These are phyloP conservation scores for Lumnitzera racemosa DNA, from an alignment of 345 rosid genomes.

Conservation along the genomic window DNA sequence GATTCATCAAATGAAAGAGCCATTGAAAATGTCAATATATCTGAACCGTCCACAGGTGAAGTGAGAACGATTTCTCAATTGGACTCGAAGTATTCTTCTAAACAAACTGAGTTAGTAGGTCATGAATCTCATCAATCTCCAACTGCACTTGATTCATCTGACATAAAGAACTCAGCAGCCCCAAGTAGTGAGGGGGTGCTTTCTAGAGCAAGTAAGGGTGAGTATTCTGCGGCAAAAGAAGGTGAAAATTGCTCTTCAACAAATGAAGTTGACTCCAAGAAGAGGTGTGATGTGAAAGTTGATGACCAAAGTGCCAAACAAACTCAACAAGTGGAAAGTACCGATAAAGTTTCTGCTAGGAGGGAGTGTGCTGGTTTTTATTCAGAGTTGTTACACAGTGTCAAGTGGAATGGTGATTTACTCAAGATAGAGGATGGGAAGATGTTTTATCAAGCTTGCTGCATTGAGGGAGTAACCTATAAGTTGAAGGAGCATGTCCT, in stretches of 20 bases:
- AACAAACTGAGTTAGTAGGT: constrained; percentile 8
- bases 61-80: constrained; percentile 11
- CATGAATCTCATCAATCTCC: constrained; percentile 15
- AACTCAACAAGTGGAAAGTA: constrained; percentile 20
- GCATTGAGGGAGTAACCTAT: constrained; percentile 39
- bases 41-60: constrained; percentile 16
- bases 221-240: constrained; percentile 8
- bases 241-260: constrained; percentile 10
- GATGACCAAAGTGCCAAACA: constrained; percentile 17
- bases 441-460: constrained; percentile 42
- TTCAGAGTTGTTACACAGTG: constrained; percentile 19
- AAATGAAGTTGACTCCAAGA: constrained; percentile 5
- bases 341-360: constrained; percentile 11
- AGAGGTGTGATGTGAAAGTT: neutral
- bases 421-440: constrained; percentile 35
- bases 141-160: constrained; percentile 13
- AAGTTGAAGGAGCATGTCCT: constrained; percentile 54
- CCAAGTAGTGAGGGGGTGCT: constrained; percentile 22
- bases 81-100: constrained; percentile 16
- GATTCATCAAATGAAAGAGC: constrained; percentile 18
- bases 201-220: constrained; percentile 9
- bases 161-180: constrained; percentile 11
- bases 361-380: constrained; percentile 9
- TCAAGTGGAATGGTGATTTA: constrained; percentile 37
- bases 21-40: constrained; percentile 16